Evolutionary conservation across 176 grass and related monocot species (phyloP).

Genomic region (Hsuehochloa calcarea): DNA sequence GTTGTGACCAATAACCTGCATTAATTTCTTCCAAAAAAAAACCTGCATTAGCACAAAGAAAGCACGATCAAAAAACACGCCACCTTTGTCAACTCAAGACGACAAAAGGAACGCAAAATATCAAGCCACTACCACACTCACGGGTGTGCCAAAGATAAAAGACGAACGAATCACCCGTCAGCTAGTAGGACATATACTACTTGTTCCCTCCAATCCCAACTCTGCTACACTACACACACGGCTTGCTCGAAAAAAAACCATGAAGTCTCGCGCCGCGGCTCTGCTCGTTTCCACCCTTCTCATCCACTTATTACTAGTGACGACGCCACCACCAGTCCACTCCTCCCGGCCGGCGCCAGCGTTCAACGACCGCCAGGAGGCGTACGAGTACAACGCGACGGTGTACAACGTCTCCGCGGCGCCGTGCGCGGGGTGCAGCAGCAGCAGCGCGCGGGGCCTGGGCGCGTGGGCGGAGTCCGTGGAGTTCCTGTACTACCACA

Average conservation of each 20-base stretch:
- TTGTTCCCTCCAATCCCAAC: not conserved
- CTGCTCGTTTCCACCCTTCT: slow-evolving; percentile 1
- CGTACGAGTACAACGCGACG: slow-evolving; percentile 28
- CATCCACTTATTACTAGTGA: not conserved
- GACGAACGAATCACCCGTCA: not conserved
- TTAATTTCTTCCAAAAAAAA: too few species aligned
- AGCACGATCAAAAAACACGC: not conserved
- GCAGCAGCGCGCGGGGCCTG: not conserved
- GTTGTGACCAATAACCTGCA: not conserved
- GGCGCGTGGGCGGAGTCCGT: slow-evolving; percentile 42
- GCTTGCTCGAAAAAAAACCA: not conserved
- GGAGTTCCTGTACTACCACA: slow-evolving; percentile 71
- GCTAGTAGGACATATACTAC: not conserved
- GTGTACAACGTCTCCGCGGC: slow-evolving; percentile 31
- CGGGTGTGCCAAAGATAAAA: not conserved
- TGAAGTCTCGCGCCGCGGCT: not conserved
- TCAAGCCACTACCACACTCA: not conserved
- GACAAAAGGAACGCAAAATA: not conserved
- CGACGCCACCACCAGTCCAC: not conserved
- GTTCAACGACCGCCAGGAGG: not conserved
- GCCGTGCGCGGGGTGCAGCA: slow-evolving; percentile 44
- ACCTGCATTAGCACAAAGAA: not conserved
- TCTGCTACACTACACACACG: not conserved
- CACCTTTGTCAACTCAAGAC: not conserved
- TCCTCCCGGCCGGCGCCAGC: not conserved